Evolutionary conservation across 768 basidiomycete species (phyloP).

Genomic region (Phylloporus rhodoxanthus): DNA sequence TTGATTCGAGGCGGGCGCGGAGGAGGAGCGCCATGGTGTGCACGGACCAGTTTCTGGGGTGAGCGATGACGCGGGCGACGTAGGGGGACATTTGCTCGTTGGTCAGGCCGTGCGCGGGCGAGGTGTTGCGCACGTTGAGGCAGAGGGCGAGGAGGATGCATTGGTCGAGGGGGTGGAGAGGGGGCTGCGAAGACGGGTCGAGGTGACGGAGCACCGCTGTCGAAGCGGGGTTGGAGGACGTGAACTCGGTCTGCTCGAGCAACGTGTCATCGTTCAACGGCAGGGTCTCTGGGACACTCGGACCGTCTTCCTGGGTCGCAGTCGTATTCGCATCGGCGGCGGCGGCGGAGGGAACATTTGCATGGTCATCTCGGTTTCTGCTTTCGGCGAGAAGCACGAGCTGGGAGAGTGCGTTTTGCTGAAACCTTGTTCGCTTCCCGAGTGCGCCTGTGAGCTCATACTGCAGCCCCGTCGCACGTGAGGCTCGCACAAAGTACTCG

Average conservation of each 20-base stretch:
- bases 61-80: constrained; percentile 79
- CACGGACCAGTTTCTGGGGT: constrained; percentile 92
- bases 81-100: constrained; percentile 91
- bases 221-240: constrained; percentile 56
- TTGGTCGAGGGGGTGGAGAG: constrained; percentile 91
- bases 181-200: constrained; percentile 77
- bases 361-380: constrained; percentile 36
- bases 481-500: constrained; percentile 71
- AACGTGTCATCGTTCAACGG: constrained; percentile 93
- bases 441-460: constrained; percentile 91
- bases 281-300: constrained; percentile 65
- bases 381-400: constrained; percentile 93
- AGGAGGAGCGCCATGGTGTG: constrained; percentile 96
- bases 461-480: constrained; percentile 68
- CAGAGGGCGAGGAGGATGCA: constrained; percentile 87
- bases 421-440: constrained; percentile 92
- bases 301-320: constrained; percentile 1
- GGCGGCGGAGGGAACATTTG: constrained; percentile 6
- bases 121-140: constrained; percentile 83
- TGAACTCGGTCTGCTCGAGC: constrained; percentile 89
- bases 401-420: constrained; percentile 78
- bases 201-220: constrained; percentile 57
- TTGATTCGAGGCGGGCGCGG: constrained; percentile 84
- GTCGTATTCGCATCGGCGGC: not conserved
- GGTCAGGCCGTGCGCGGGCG: constrained; percentile 86